These are phyloP conservation scores for Capsicum chinense DNA, from an alignment of 257 asterid species.

Conservation along the genomic window DNA sequence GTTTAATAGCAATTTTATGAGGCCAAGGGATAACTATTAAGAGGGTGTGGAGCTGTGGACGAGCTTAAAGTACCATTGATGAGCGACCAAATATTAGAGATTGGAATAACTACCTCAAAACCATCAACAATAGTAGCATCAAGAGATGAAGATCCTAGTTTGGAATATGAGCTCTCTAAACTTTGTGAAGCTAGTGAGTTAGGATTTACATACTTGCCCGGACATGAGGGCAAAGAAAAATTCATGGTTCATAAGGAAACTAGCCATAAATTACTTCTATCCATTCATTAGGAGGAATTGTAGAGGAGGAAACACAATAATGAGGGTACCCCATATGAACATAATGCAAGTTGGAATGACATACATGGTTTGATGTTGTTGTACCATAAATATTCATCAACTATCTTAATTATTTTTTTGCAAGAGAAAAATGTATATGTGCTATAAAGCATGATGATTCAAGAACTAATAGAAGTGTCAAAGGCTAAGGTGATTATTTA, in stretches of 20 bases:
- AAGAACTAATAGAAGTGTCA: background rate
- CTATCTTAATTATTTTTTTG: background rate
- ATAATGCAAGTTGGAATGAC: constrained; percentile 69
- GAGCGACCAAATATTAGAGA: constrained; percentile 35
- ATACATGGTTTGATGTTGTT: background rate
- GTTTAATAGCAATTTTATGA: constrained; percentile 49
- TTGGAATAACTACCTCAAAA: constrained; percentile 23
- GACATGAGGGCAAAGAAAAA: constrained; percentile 82
- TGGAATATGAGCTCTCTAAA: constrained; percentile 85
- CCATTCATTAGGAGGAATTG: constrained; percentile 88
- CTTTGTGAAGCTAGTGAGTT: constrained; percentile 73
- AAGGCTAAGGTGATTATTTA: background rate
- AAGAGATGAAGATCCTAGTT: constrained; percentile 69
- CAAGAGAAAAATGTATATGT: background rate
- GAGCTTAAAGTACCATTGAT: constrained; percentile 66
- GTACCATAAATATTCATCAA: background rate
- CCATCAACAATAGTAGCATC: constrained; percentile 60
- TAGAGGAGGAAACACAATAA: constrained; percentile 89
- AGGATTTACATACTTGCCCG: constrained; percentile 84
- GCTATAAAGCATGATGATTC: background rate
- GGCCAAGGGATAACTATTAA: constrained; percentile 45
- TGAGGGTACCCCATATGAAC: constrained; percentile 88
- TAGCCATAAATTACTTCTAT: constrained; percentile 78
- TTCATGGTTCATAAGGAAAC: constrained; percentile 80
- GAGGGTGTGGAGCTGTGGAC: constrained; percentile 25